These are phyloP conservation scores for Trifolium repens DNA, from an alignment of 306 rosid species.

Conservation along the genomic window DNA sequence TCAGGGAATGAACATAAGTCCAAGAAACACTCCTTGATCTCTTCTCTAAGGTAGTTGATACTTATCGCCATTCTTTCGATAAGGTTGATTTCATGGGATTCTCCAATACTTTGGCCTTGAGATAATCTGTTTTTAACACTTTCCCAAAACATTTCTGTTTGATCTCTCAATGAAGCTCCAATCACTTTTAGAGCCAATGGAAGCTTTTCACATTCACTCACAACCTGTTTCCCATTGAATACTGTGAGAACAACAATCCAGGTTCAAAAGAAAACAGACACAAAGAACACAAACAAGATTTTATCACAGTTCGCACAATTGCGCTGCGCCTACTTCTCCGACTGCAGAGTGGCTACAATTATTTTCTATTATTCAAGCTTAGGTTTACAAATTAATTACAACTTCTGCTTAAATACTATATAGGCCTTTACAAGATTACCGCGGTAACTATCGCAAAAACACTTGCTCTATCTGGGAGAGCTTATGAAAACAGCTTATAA, in stretches of 20 bases:
- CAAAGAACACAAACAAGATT: too few relatives aligned
- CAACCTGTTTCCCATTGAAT: constrained; percentile 54
- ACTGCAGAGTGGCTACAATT: too few relatives aligned
- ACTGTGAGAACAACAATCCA: neutral
- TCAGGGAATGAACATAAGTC: constrained; percentile 88
- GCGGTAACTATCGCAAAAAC: too few relatives aligned
- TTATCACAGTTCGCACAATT: too few relatives aligned
- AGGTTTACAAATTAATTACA: too few relatives aligned
- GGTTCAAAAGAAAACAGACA: neutral
- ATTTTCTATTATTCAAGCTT: too few relatives aligned
- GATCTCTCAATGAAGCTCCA: constrained; percentile 81
- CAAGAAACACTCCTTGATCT: constrained; percentile 77
- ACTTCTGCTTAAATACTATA: too few relatives aligned
- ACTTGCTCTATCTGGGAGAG: too few relatives aligned
- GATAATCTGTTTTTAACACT: constrained; percentile 73
- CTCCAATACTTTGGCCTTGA: constrained; percentile 74
- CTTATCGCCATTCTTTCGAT: constrained; percentile 76
- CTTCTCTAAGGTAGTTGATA: constrained; percentile 53
- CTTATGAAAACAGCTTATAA: neutral
- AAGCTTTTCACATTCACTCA: constrained; percentile 82
- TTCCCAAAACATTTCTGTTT: constrained; percentile 73
- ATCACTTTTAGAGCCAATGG: constrained; percentile 94
- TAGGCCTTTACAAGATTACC: too few relatives aligned
- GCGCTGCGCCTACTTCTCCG: too few relatives aligned
- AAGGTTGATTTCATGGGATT: constrained; percentile 67